phyloP scores from a whole-genome alignment of 148 eudicot genomes.

The Arbutus unedo region DNA sequence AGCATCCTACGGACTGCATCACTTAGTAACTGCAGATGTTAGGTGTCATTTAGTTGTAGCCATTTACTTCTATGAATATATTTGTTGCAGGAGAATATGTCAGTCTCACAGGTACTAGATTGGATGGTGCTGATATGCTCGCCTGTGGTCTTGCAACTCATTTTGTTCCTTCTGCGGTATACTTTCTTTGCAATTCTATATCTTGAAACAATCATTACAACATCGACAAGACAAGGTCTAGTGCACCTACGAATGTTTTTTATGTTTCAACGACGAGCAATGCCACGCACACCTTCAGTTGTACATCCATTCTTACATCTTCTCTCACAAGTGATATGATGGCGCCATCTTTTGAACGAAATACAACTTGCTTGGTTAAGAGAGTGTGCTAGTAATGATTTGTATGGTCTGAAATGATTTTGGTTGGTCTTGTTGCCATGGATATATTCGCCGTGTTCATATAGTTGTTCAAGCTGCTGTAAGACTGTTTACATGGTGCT shows the following conservation, averaged over 20 bases:
- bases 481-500: background rate
- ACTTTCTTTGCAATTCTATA: conserved; percentile 3
- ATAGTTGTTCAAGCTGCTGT: background rate
- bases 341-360: background rate
- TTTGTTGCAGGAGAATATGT: conserved; percentile 71
- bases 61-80: background rate
- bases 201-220: background rate
- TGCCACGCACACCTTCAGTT: background rate
- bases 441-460: no score
- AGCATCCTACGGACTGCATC: background rate
- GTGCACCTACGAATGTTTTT: background rate
- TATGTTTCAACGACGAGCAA: background rate
- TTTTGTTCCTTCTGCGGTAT: conserved; percentile 72
- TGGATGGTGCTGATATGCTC: conserved; percentile 98
- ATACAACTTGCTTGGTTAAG: background rate
- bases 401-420: background rate
- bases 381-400: background rate
- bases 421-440: no score
- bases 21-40: background rate
- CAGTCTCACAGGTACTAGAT: conserved; percentile 77
- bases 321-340: no score
- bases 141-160: conserved; percentile 97
- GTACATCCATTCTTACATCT: no score
- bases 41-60: background rate
- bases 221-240: background rate